Percentiles rank a stretch among this genome's conserved stretches.
Conservation (phyloP, 148 eudicot genomes). For the Agrostemma githago region DNA sequence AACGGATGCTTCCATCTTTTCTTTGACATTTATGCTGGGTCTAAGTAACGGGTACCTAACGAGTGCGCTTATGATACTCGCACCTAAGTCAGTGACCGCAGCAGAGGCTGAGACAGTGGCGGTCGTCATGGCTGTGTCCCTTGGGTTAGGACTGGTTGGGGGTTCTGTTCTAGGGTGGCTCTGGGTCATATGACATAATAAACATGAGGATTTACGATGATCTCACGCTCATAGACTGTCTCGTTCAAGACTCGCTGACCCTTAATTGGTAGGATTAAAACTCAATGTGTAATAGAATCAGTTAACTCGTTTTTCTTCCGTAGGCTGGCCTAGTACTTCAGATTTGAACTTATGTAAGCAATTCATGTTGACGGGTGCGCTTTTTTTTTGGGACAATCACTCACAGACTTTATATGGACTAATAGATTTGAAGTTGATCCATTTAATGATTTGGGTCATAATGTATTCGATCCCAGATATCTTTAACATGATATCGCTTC, state of each 20-base stretch:
- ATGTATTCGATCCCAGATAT: too few relatives aligned
- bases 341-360: too few relatives aligned
- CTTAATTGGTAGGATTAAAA: not conserved
- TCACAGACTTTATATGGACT: too few relatives aligned
- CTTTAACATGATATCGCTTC: too few relatives aligned
- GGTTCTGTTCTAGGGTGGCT: constrained; percentile 89
- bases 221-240: not conserved
- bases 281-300: constrained; percentile 2
- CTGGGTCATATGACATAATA: constrained; percentile 45
- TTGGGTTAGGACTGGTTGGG: constrained; percentile 64
- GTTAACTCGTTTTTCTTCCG: not conserved
- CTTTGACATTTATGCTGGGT: constrained; percentile 61
- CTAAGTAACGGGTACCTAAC: constrained; percentile 75
- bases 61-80: constrained; percentile 71
- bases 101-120: constrained; percentile 78
- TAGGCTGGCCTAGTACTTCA: too few relatives aligned
- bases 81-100: constrained; percentile 60
- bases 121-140: constrained; percentile 63
- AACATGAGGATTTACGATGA: not conserved
- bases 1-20: constrained; percentile 44
- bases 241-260: not conserved
- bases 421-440: too few relatives aligned
- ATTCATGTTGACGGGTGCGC: too few relatives aligned
- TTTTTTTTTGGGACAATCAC: too few relatives aligned
- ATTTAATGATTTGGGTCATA: too few relatives aligned